phyloP scores from a whole-genome alignment of 805 yeast genomes.

The Pichia membranifaciens region DNA sequence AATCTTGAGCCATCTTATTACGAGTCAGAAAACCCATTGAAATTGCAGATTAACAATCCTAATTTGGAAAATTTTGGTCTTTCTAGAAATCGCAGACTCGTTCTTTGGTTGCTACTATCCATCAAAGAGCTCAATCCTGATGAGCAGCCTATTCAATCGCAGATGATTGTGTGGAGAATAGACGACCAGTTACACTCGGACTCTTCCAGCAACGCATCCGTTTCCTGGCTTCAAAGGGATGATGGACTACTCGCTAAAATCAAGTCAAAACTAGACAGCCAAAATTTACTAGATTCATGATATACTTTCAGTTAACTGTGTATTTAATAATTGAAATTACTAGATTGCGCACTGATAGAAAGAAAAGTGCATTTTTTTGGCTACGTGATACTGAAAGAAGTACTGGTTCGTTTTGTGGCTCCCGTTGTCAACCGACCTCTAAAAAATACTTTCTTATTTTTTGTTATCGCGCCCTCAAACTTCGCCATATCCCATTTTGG shows the following conservation, averaged over 20 bases:
- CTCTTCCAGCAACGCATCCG: neutral
- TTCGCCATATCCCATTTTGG: neutral
- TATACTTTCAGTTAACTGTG: too few relatives aligned
- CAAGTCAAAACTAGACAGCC: constrained; percentile 13
- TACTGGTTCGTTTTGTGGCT: too few relatives aligned
- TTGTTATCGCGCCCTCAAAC: neutral
- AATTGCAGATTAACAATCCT: constrained; percentile 32
- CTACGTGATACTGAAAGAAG: too few relatives aligned
- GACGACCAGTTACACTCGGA: constrained; percentile 14
- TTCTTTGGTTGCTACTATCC: constrained; percentile 71
- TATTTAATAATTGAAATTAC: too few relatives aligned
- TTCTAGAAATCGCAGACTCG: constrained; percentile 64
- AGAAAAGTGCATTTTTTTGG: too few relatives aligned
- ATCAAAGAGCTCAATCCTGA: constrained; percentile 59
- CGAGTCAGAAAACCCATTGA: constrained; percentile 33
- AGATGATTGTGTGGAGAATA: constrained; percentile 21
- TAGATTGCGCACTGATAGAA: too few relatives aligned
- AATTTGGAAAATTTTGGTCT: constrained; percentile 43
- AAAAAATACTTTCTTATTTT: too few relatives aligned
- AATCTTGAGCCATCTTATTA: constrained; percentile 20
- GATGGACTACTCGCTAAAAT: constrained; percentile 22
- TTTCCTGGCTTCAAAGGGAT: constrained; percentile 25
- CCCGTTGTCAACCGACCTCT: too few relatives aligned
- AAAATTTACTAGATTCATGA: neutral
- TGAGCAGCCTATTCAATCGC: constrained; percentile 24